Evolutionary conservation across 495 filamentous ascomycete species (phyloP), one percentile per base, ranked within the genome.

Genomic region (Parathielavia hyrcaniae): DNA sequence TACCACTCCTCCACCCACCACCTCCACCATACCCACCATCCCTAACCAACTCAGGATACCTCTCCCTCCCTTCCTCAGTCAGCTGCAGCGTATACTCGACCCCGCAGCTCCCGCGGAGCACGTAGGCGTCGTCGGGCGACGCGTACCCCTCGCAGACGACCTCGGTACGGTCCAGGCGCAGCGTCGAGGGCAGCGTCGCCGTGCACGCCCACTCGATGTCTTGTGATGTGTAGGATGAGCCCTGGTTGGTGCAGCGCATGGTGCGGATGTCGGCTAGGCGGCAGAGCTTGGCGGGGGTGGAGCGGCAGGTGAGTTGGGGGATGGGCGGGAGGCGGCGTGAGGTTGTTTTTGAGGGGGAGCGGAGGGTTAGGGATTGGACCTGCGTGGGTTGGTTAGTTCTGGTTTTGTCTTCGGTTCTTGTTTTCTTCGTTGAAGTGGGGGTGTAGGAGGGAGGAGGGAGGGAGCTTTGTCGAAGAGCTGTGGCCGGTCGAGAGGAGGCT

Each of bases 131-230:
- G 19, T 90, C 81, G 0, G 86, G 71, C 12, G 68, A 72, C 17
- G 80, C 76, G 71, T 96, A 97, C 10, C 93, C 93, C 66, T 98
- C 93, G 69, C 93, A 98, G 4, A 89, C 76, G 12, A 98, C 93
- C 55, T 98, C 92, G 3, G 93, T 97, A 26, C 80, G 75, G 38
- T 91, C 93, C 13, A 97, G 81, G 67, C 93, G 93, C 68, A 98
- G 87, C 64, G 95, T 88, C 0, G 79, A 67, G 0, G 93, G 93
- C 0, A 97, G 73, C 4, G 55, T 74, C 0, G 93, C 89, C 1
- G 82, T 83, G 71, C 93, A 98, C 0, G 88, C 85, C 93, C 93
- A 98, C 69, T 92, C 82, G 38, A 96, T 75, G 71, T 91, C 83
- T 67, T 88, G 81, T 23, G 75, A 67, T 39, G 77, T 77, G 70